Evolutionary conservation across 495 filamentous ascomycete genomes (phyloP).

Genomic region (Aspergillus taichungensis): DNA sequence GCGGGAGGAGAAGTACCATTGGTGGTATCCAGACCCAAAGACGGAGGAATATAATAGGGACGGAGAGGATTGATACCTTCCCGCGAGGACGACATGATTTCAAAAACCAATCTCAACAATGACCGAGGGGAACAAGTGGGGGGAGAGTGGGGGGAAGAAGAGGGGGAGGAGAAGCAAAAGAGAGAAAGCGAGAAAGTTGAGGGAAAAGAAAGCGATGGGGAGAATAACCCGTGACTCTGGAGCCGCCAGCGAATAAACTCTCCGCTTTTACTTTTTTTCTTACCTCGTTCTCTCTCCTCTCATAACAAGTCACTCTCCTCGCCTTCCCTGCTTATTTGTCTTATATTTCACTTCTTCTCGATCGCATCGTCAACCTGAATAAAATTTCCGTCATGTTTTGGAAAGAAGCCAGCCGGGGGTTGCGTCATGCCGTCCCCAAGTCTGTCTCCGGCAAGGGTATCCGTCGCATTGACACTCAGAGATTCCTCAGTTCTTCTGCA

Average conservation of each 20-base stretch:
- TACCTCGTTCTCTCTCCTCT: not conserved
- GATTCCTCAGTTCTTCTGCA: conserved; percentile 23
- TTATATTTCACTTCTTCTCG: conserved; percentile 8
- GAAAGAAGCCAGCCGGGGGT: conserved; percentile 27
- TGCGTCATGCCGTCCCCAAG: conserved; percentile 27
- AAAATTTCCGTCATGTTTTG: conserved; percentile 31
- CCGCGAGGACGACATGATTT: conserved; percentile 33
- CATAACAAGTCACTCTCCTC: conserved; percentile 14
- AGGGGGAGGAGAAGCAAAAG: conserved; percentile 6
- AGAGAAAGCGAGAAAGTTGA: conserved; percentile 7
- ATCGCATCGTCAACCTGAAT: no score
- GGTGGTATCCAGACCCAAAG: conserved; percentile 47
- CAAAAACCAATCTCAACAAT: no score
- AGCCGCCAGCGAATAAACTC: conserved; percentile 11
- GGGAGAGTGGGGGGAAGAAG: conserved; percentile 6
- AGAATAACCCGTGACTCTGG: conserved; percentile 2
- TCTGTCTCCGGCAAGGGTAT: conserved; percentile 18
- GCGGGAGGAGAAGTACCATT: conserved; percentile 30
- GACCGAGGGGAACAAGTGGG: not conserved
- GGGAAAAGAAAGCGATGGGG: not conserved
- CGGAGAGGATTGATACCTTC: conserved; percentile 79
- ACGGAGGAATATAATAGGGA: conserved; percentile 88
- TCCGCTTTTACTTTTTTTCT: conserved; percentile 12
- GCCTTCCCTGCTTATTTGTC: conserved; percentile 19
- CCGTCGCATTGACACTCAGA: conserved; percentile 24